These are phyloP conservation scores for Penicilliopsis zonata DNA, from an alignment of 495 filamentous ascomycete genomes.

Conservation along the genomic window DNA sequence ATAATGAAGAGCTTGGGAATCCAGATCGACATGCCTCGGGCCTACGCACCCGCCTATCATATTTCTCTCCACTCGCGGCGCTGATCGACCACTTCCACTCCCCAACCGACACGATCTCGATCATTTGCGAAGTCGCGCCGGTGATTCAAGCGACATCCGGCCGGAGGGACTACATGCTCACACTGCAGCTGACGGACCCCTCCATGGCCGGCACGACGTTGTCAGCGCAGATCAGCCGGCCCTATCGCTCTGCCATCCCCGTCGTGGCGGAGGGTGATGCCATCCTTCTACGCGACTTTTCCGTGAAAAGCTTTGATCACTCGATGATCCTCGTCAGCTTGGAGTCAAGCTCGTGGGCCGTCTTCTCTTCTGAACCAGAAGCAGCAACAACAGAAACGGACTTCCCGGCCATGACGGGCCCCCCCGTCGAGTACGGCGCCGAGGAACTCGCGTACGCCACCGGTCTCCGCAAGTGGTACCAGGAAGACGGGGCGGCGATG, in stretches of 20 bases:
- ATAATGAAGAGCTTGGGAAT: slow-evolving; percentile 6
- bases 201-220: slow-evolving; percentile 32
- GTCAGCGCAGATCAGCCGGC: slow-evolving; percentile 59
- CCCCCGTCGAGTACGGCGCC: slow-evolving; percentile 50
- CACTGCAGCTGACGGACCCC: slow-evolving; percentile 59
- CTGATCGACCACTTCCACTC: slow-evolving; percentile 43
- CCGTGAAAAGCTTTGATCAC: slow-evolving; percentile 41
- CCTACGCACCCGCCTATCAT: slow-evolving; percentile 49
- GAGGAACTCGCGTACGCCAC: slow-evolving; percentile 47
- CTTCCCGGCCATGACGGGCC: slow-evolving; percentile 43
- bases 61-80: slow-evolving; percentile 56
- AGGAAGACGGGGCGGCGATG: slow-evolving; percentile 20
- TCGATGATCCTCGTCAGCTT: slow-evolving; percentile 34
- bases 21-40: slow-evolving; percentile 29
- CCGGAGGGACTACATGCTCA: slow-evolving; percentile 56
- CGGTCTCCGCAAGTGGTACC: slow-evolving; percentile 35
- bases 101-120: slow-evolving; percentile 52
- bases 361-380: slow-evolving; percentile 38
- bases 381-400: too few relatives aligned
- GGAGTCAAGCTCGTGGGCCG: slow-evolving; percentile 51
- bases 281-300: slow-evolving; percentile 64
- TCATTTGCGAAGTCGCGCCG: slow-evolving; percentile 46
- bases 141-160: slow-evolving; percentile 50
- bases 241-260: slow-evolving; percentile 61
- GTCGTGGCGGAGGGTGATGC: slow-evolving; percentile 56